phyloP scores from a whole-genome alignment of 73 alveolate species.

The Durusdinium trenchii region DNA sequence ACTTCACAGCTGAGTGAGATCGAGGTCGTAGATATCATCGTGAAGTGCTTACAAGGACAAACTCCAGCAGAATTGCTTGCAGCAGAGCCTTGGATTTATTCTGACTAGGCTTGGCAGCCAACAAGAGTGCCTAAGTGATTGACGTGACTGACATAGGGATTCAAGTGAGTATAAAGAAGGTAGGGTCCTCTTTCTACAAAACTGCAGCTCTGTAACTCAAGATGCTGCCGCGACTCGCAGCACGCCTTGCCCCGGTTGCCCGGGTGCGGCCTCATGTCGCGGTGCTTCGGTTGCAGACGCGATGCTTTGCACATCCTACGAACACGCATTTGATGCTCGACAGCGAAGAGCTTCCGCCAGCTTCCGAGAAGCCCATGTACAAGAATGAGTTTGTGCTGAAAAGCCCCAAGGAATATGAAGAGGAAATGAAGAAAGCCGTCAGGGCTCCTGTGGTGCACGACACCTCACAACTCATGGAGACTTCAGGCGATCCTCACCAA shows the following conservation, averaged over 20 bases:
- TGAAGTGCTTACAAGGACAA: slow-evolving; percentile 42
- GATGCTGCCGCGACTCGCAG: slow-evolving; percentile 76
- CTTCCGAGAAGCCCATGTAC: slow-evolving; percentile 85
- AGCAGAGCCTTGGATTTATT: no score
- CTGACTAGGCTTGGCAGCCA: no score
- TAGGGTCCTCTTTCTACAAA: no score
- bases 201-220: slow-evolving; percentile 51
- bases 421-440: slow-evolving; percentile 70
- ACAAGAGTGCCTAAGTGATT: no score
- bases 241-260: slow-evolving; percentile 61
- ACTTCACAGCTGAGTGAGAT: not conserved
- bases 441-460: slow-evolving; percentile 77
- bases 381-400: slow-evolving; percentile 87
- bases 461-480: slow-evolving; percentile 66
- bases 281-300: slow-evolving; percentile 41
- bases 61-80: not conserved
- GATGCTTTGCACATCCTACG: slow-evolving; percentile 88
- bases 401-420: slow-evolving; percentile 69
- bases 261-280: slow-evolving; percentile 88
- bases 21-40: slow-evolving; percentile 81
- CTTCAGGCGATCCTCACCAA: slow-evolving; percentile 86
- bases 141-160: no score
- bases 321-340: slow-evolving; percentile 92
- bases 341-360: slow-evolving; percentile 63
- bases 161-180: no score